These are phyloP conservation scores for Castanospermum australe DNA, from an alignment of 306 rosid species.

Conservation along the genomic window DNA sequence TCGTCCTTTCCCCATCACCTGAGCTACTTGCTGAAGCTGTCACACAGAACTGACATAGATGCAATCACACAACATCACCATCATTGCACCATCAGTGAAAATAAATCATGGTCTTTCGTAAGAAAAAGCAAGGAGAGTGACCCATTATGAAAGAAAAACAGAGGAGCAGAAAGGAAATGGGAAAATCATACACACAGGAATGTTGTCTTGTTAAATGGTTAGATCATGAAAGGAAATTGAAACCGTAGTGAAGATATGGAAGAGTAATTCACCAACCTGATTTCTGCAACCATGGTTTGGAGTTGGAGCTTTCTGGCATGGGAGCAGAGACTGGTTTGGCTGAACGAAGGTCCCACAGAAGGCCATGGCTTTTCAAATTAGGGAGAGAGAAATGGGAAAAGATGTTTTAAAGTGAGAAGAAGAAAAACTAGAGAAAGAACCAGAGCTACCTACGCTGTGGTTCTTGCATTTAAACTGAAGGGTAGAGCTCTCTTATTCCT, in stretches of 20 bases:
- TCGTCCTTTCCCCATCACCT: conserved; percentile 40
- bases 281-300: conserved; percentile 40
- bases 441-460: neutral
- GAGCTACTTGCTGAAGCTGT: conserved; percentile 50
- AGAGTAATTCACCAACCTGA: conserved; percentile 44
- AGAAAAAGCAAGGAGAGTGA: neutral
- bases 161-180: neutral
- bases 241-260: neutral
- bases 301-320: conserved; percentile 27
- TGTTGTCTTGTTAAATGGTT: conserved; percentile 6
- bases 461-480: neutral
- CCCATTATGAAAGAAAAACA: neutral
- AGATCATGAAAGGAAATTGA: neutral
- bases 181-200: neutral
- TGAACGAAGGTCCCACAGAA: conserved; percentile 42
- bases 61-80: neutral
- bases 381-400: conserved; percentile 10
- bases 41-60: conserved; percentile 43
- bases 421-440: conserved; percentile 15
- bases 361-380: conserved; percentile 47
- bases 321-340: conserved; percentile 39
- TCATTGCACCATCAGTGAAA: neutral
- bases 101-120: neutral
- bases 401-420: neutral
- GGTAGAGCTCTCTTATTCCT: neutral